Base-by-base conservation (phyloP, 305 asterid genomes). In the Lippia alba region DNA sequence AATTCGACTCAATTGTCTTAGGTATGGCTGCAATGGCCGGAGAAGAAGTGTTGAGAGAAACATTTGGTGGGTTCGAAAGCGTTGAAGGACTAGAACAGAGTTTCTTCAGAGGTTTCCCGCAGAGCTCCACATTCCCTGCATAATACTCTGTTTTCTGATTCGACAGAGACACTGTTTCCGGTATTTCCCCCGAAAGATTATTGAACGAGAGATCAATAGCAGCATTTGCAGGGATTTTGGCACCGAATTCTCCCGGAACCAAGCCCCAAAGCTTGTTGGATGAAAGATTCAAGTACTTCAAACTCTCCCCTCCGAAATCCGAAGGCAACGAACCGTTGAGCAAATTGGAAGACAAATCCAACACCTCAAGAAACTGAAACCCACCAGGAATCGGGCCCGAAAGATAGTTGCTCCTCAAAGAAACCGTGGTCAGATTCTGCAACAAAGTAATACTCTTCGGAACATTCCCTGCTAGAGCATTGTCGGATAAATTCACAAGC, bases 1-100 rank as follows among this genome's bases (percentile, higher is more conserved):
- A 67, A 67, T 72, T 69, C 10, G 82, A 51, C 66, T 64, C 83
- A 33, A 86, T 74, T 12, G 85, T 84, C 74, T 84, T 82, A 0
- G 99, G 99, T 18, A 94, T 91, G 67, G 86, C 99, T 5, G 98
- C 98, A 71, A 94, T 91, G 8, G 98, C 98, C 3, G 97, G 87
- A 30, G 96, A 40, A 15, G 91, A 82, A 44, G 86, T 63, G 44
- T 85, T 88, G 15, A 79, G 16, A 0, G 90, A 60, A 16, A 61
- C 64, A 50, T 84, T 87, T 0, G 91, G 91, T 10, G 96, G 91
- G 14, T 54, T 58, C 5, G 97, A 84, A 4, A 85, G 67, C 33
- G 88, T 79, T 17, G 97, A 94, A 75, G 99, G 96, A 24, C 84
- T 44, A 3, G 82, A 48, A 45, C 97, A 94, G 0, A 85, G 87